phyloP scores from a whole-genome alignment of 2,329 filamentous ascomycete species.

The Talaromyces pinophilus region DNA sequence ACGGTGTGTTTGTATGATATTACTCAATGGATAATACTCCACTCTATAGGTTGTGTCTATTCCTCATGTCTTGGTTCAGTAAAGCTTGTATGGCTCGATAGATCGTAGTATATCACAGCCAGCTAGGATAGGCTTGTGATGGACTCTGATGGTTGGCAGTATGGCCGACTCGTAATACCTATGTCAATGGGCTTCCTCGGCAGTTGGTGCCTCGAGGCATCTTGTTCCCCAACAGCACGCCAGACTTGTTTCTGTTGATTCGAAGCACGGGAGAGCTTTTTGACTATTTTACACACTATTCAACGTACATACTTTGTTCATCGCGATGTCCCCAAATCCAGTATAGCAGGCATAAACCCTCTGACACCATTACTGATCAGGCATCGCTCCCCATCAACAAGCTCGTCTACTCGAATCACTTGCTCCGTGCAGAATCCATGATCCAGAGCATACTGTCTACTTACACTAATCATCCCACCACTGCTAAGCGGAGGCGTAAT shows the following conservation, averaged over 20 bases:
- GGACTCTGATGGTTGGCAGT: neutral
- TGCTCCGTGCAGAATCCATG: slow-evolving; percentile 67
- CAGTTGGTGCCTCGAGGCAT: neutral
- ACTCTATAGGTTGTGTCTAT: neutral
- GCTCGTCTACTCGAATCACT: slow-evolving; percentile 58
- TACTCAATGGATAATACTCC: neutral
- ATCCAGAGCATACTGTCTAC: slow-evolving; percentile 78
- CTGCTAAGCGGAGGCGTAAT: slow-evolving; percentile 74
- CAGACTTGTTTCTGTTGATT: neutral
- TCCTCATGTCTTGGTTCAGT: neutral
- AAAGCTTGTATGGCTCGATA: neutral
- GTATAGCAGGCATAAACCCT: slow-evolving; percentile 63
- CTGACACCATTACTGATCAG: slow-evolving; percentile 88
- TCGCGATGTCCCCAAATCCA: slow-evolving; percentile 27
- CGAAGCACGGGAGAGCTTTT: neutral
- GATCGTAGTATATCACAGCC: neutral
- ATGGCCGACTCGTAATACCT: neutral
- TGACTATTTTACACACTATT: neutral
- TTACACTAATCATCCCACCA: slow-evolving; percentile 81
- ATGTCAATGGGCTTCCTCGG: neutral
- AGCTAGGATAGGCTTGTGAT: neutral
- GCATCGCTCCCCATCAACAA: slow-evolving; percentile 73
- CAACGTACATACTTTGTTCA: neutral
- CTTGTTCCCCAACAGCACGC: no score
- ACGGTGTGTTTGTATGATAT: neutral